Evolutionary conservation across 106 monocot species (phyloP), one percentile per base, ranked within the genome.

Genomic region (Dioscorea dumetorum): DNA sequence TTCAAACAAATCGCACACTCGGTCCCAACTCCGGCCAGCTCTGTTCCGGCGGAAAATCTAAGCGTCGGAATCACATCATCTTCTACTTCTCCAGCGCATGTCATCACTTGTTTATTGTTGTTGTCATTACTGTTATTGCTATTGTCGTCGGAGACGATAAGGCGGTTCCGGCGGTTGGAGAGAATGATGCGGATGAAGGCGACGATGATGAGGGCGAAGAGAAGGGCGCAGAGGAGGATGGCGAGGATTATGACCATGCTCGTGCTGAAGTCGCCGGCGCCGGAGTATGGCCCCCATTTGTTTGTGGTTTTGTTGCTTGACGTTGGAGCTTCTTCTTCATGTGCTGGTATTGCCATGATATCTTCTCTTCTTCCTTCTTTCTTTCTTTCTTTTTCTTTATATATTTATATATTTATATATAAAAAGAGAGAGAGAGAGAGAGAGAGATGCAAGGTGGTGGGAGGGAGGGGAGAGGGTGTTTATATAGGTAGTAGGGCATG

Each of bases 1-100:
- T n/a, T 22, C 12, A 70, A 35, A 22, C 70, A 70, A 3, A 70
- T 70, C 3, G 70, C 70, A 32, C 70, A 70, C 60, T 60, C 70
- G 1, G 35, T 22, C 35, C 23, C 58, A 17, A 5, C 60, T 6
- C 70, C 70, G 2, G 70, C 41, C 48, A 70, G 57, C 48, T 49
- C 18, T 13, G 67, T 52, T 50, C 52, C 60, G n/a, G 41, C 48
- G 28, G 70, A 58, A 34, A 60, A 70, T 1, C 48, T 41, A 6
- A 70, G 48, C 22, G 60, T 48, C 41, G 70, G 48, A 16, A 60
- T 8, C 22, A 60, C 35, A 0, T 23, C 16, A 0, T 33, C 41
- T 70, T 15, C 5, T 15, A 28, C 20, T 19, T 13, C 10, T 2
- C 0, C 21, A 11, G 10, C 16, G 19, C 35, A 19, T 57, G 3